Percentiles rank a stretch among this genome's conserved stretches.
phyloP scores from a whole-genome alignment of 441 rosid genomes.

The Syzygium malaccense region DNA sequence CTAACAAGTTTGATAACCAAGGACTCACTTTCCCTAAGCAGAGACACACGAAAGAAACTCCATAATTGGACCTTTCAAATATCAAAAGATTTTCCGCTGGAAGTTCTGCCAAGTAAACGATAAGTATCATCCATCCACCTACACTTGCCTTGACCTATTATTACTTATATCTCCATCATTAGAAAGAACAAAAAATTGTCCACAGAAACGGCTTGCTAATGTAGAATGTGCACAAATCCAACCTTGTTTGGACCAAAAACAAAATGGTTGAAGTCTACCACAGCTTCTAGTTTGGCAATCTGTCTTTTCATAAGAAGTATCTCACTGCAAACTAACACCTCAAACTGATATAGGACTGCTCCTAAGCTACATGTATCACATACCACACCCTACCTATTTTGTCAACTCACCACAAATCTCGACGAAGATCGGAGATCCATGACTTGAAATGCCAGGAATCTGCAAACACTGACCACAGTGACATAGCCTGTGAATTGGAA shows the following conservation, averaged over 20 bases:
- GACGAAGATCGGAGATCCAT: slow-evolving; percentile 11
- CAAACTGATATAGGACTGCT: not conserved
- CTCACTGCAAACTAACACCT: not conserved
- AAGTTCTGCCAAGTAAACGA: not conserved
- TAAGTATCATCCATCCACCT: not conserved
- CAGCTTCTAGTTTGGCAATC: not conserved
- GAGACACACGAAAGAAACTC: not conserved
- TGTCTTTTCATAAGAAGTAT: not conserved
- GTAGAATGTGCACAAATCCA: not conserved
- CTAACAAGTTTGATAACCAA: not conserved
- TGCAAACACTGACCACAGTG: slow-evolving; percentile 20
- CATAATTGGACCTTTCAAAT: not conserved
- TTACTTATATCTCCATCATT: not conserved
- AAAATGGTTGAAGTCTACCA: not conserved
- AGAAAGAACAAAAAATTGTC: not conserved
- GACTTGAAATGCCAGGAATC: slow-evolving; percentile 26
- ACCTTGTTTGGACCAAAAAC: not conserved
- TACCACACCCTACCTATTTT: slow-evolving; percentile 16
- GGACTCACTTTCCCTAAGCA: not conserved
- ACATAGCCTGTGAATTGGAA: slow-evolving; percentile 9
- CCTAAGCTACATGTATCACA: not conserved
- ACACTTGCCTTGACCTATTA: not conserved
- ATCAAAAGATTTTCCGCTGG: not conserved
- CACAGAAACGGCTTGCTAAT: not conserved
- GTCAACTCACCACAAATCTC: slow-evolving; percentile 11